A percentile compares a stretch with the other conserved stretches of the same genome.
phyloP scores from a whole-genome alignment of 495 filamentous ascomycete genomes.

The Podospora pseudopauciseta region DNA sequence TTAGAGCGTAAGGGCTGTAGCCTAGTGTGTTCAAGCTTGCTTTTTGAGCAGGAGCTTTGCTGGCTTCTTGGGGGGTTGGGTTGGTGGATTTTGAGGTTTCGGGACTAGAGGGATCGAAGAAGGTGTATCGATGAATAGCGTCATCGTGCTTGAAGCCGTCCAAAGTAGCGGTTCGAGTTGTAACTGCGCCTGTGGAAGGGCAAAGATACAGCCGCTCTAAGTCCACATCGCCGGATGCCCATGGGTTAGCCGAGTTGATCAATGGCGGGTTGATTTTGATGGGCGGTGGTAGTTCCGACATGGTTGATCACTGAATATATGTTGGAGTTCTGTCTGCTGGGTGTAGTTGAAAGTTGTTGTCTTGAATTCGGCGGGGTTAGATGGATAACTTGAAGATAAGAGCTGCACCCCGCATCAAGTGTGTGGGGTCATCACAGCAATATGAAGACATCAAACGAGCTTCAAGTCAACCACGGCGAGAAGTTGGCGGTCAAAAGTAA shows the following conservation, averaged over 20 bases:
- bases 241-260: constrained; percentile 66
- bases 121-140: constrained; percentile 59
- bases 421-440: background rate
- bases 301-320: background rate
- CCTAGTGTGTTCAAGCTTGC: constrained; percentile 69
- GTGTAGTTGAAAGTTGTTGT: background rate
- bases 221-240: constrained; percentile 61
- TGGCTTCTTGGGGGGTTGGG: constrained; percentile 8
- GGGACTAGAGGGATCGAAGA: constrained; percentile 56
- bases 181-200: constrained; percentile 63
- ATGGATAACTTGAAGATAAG: background rate
- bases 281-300: constrained; percentile 25
- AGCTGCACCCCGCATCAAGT: background rate
- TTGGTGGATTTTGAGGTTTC: background rate
- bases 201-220: constrained; percentile 53
- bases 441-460: background rate
- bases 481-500: background rate
- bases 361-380: background rate
- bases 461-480: background rate
- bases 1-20: constrained; percentile 51
- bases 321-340: no score
- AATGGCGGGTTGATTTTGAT: constrained; percentile 58
- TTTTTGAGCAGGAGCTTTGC: constrained; percentile 14
- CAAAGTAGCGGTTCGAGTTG: constrained; percentile 60
- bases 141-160: constrained; percentile 57